Conservation (phyloP, 768 basidiomycete species). For the Russula vinacea region DNA sequence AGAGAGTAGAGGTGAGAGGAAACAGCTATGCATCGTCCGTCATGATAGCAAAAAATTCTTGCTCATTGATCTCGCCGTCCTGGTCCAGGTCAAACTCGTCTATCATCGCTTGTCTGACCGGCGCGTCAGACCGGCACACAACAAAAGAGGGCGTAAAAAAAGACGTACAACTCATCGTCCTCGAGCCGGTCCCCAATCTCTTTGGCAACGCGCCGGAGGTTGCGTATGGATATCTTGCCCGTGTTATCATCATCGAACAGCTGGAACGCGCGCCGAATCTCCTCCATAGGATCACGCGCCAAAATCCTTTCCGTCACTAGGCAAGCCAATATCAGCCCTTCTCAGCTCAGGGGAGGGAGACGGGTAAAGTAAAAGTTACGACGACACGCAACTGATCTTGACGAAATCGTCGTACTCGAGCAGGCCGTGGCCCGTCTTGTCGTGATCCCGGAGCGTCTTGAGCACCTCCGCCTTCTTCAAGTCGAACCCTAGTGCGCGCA, state of each 20-base stretch:
- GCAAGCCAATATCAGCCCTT: background rate
- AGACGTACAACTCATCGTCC: conserved; percentile 91
- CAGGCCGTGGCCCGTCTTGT: conserved; percentile 74
- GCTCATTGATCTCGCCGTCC: conserved; percentile 95
- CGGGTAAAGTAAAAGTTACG: no score
- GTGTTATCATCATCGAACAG: conserved; percentile 96
- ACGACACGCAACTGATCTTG: conserved; percentile 71
- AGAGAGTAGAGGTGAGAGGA: background rate
- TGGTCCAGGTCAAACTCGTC: conserved; percentile 99
- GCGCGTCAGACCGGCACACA: background rate
- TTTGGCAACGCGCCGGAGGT: conserved; percentile 90
- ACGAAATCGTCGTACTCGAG: conserved; percentile 95
- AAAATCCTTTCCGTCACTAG: conserved; percentile 93
- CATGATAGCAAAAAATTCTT: conserved; percentile 97
- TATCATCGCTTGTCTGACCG: conserved; percentile 96
- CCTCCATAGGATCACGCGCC: conserved; percentile 92
- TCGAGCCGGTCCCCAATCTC: conserved; percentile 94
- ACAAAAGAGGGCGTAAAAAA: conserved; percentile 20
- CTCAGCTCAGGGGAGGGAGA: background rate
- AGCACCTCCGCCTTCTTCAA: conserved; percentile 98
- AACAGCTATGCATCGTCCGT: conserved; percentile 71
- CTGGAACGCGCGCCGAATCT: conserved; percentile 93
- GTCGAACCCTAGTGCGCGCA: conserved; percentile 97
- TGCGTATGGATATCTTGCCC: conserved; percentile 88
- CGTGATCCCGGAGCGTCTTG: conserved; percentile 88